A percentile compares a stretch with the other conserved stretches of the same genome.
Conservation (phyloP, 495 filamentous ascomycete species). For the Penicillium ochrochloron region DNA sequence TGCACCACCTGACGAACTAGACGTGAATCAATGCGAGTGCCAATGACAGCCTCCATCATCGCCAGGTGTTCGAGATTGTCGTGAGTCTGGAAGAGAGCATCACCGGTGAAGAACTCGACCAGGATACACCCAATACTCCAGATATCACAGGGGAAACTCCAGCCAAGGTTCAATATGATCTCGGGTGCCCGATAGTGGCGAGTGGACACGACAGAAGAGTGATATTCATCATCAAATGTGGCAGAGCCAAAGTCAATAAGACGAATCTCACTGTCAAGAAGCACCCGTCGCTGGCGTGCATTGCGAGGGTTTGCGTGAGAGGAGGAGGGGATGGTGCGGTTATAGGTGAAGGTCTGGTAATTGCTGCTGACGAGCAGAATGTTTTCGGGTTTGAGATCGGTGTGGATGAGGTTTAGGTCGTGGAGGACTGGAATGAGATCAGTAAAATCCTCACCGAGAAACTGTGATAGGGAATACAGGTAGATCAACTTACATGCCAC, state of each 20-base stretch:
- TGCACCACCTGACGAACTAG: constrained; percentile 76
- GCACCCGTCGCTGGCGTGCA: constrained; percentile 82
- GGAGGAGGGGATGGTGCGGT: constrained; percentile 90
- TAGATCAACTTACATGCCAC: constrained; percentile 80
- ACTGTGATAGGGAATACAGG: not conserved
- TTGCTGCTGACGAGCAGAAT: constrained; percentile 88
- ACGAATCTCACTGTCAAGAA: constrained; percentile 94
- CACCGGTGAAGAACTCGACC: constrained; percentile 98
- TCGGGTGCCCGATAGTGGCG: constrained; percentile 96
- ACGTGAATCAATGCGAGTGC: constrained; percentile 69
- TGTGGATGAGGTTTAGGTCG: constrained; percentile 97
- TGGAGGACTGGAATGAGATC: constrained; percentile 74
- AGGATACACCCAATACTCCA: constrained; percentile 99
- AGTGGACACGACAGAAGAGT: constrained; percentile 95
- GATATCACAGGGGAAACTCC: constrained; percentile 97
- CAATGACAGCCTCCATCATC: constrained; percentile 98
- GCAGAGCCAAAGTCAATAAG: constrained; percentile 98
- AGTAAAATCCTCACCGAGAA: constrained; percentile 7
- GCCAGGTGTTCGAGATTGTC: constrained; percentile 97
- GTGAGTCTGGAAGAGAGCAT: constrained; percentile 96
- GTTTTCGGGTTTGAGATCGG: constrained; percentile 97
- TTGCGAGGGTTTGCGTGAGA: constrained; percentile 75
- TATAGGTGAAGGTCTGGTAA: constrained; percentile 97
- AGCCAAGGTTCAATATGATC: constrained; percentile 94
- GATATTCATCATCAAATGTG: constrained; percentile 98